Evolutionary conservation across 2,329 filamentous ascomycete genomes (phyloP).

Genomic region (Cytospora piceicola): DNA sequence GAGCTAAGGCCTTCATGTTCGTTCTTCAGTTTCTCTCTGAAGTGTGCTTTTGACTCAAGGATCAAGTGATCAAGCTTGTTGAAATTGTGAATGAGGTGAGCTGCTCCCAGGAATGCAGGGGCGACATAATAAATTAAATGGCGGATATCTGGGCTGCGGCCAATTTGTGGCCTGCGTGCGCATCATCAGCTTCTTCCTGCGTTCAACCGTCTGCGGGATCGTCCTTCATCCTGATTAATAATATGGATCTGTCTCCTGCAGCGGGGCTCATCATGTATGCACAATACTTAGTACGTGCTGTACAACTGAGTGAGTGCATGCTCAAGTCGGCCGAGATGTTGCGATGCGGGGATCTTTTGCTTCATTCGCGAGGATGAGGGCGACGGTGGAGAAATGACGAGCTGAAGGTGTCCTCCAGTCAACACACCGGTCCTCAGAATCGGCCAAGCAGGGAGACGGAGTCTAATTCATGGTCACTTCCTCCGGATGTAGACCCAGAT

Average conservation of each 20-base stretch:
- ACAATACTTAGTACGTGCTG: background rate
- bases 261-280: background rate
- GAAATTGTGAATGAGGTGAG: too few species aligned
- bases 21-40: background rate
- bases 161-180: too few species aligned
- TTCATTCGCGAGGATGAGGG: too few species aligned
- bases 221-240: background rate
- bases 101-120: background rate
- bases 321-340: background rate
- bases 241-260: background rate
- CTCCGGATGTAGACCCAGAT: too few species aligned
- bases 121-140: background rate
- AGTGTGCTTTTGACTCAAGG: background rate
- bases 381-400: too few species aligned
- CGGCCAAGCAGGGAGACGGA: too few species aligned
- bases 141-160: background rate
- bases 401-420: too few species aligned
- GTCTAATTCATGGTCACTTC: too few species aligned
- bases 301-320: background rate
- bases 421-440: too few species aligned
- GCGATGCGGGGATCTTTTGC: too few species aligned
- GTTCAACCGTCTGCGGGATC: background rate
- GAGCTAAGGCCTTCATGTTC: background rate
- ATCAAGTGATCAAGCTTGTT: too few species aligned
- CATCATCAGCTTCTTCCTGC: background rate